Evolutionary conservation across 345 rosid genomes (phyloP), one percentile per base, ranked within the genome.

Genomic region (Lepidium africanum): DNA sequence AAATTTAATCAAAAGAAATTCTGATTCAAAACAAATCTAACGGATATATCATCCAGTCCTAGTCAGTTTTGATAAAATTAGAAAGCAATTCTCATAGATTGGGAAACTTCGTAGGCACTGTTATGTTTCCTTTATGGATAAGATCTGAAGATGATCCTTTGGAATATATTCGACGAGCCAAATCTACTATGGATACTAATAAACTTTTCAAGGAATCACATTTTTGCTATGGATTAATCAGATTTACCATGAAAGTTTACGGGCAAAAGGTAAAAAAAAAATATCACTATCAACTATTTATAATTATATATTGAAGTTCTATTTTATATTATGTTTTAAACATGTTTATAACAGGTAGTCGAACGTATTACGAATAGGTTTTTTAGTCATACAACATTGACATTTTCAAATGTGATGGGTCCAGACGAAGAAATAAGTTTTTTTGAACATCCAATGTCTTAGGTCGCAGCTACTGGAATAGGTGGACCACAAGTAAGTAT

Each of bases 21-120:
- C n/a, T n/a, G n/a, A n/a, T n/a, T n/a, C n/a, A n/a, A n/a, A n/a
- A n/a, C n/a, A n/a, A n/a, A n/a, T n/a, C n/a, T n/a, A n/a, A n/a
- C n/a, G n/a, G n/a, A n/a, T n/a, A n/a, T n/a, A n/a, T n/a, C n/a
- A n/a, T n/a, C n/a, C n/a, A n/a, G n/a, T n/a, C n/a, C n/a, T n/a
- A n/a, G n/a, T n/a, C n/a, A n/a, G n/a, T n/a, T n/a, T n/a, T n/a
- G n/a, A n/a, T n/a, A n/a, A n/a, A 42, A 14, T 32, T 32, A 32
- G n/a, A 13, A 67, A 43, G 40, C 52, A 9, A 42, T 41, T 55
- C 78, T 48, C 78, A 56, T 35, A 74, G 72, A 17, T 85, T 85
- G 87, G 87, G 87, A 0, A 85, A 81, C 17, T 70, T 73, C 77
- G 54, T 85, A 12, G 90, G 87, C 7, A 49, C 48, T 48, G 59